phyloP scores from a whole-genome alignment of 495 filamentous ascomycete species.

The Friedmanniomyces simplex region DNA sequence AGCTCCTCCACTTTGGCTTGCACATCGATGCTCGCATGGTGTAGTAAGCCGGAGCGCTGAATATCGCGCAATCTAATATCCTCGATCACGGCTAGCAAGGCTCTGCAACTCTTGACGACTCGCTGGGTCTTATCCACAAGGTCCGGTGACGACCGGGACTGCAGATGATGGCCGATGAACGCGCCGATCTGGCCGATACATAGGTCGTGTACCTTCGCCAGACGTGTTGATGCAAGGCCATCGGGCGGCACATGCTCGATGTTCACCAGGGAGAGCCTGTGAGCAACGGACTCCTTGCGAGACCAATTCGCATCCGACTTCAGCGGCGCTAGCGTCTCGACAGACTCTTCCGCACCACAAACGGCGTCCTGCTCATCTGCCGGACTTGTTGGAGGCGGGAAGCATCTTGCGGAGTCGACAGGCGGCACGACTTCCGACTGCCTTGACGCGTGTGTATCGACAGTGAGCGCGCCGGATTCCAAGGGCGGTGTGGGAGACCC shows the following conservation, averaged over 20 bases:
- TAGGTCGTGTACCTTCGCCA: conserved; percentile 67
- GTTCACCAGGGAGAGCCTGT: conserved; percentile 36
- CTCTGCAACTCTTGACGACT: conserved; percentile 68
- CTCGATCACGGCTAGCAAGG: conserved; percentile 69
- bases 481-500: neutral
- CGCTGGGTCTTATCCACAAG: conserved; percentile 66
- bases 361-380: neutral
- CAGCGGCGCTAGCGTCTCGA: neutral
- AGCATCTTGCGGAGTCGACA: neutral
- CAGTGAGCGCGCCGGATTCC: neutral
- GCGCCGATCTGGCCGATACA: conserved; percentile 82
- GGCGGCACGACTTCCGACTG: conserved; percentile 32
- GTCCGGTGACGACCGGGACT: conserved; percentile 68
- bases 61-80: conserved; percentile 68
- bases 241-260: neutral
- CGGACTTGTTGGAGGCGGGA: neutral
- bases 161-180: conserved; percentile 84
- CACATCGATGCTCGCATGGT: conserved; percentile 65
- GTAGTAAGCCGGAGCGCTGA: conserved; percentile 51
- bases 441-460: neutral
- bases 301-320: neutral
- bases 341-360: neutral
- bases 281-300: conserved; percentile 28
- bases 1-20: conserved; percentile 68
- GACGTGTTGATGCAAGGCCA: conserved; percentile 49